Evolutionary conservation across 2,329 filamentous ascomycete genomes (phyloP), one percentile per base, ranked within the genome.

Genomic region (Beauveria pseudobassiana): DNA sequence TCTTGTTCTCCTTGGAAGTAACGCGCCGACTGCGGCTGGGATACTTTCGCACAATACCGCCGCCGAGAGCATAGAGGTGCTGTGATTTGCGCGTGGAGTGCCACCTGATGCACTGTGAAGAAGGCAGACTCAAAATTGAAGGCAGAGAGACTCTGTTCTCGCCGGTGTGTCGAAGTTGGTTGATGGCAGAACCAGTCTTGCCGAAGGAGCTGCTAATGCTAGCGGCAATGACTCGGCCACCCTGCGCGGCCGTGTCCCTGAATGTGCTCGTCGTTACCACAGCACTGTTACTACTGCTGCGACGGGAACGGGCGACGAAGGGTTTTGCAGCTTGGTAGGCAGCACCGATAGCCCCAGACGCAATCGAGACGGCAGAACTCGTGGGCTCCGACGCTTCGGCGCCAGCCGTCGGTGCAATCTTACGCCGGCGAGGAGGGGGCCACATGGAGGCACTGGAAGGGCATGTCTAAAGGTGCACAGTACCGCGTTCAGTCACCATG

Each of bases 401-500:
- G 14, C 76, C 74, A 20, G 74, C 73, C 43, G 83, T 79, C 63
- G 74, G 76, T 43, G 69, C 69, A 57, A 74, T 76, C 63, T 73
- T 74, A 63, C 80, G 78, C 59, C 82, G 79, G 45, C 84, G 81
- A 48, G 86, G 87, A 26, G 92, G 90, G 46, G 93, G 93, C 93
- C 93, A 96, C 66, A 89, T 86, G 68, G 93, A 93, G 5, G 91
- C 90, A 65, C 86, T 89, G 51, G 51, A 85, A 81, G 9, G 92
- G 91, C 74, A 98, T 84, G 66, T 96, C 90, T 65, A 96, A 87
- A 98, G 84, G 75, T 99, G 95, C 12, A 97, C 87, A 9, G 95
- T 99, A n/a, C 93, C 92, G 67, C 93, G 90, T 69, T 96, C 91
- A 0, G 95, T 98, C 28, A 97, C 86, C 76, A 99, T 87, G 1